Evolutionary conservation across 345 rosid species (phyloP), one percentile per base, ranked within the genome.

Genomic region (Stellera chamaejasme): DNA sequence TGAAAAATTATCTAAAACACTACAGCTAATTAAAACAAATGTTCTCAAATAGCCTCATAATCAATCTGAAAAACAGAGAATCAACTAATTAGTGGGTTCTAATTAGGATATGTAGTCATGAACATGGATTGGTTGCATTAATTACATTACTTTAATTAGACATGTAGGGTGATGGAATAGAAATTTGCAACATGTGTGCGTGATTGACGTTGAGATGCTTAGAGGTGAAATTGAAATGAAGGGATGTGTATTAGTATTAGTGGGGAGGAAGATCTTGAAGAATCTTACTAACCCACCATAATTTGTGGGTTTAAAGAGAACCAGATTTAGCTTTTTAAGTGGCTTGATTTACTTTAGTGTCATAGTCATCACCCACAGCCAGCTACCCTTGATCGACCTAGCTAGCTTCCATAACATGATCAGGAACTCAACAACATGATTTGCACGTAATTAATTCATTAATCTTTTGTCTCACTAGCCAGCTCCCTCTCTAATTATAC

Each of bases 171-270:
- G 41, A 46, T 15, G 63, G 23, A 19, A 67, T 50, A 58, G 63
- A 64, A 67, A 74, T 59, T 63, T 42, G 51, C 52, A 48, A 69
- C 70, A 66, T 70, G 74, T 66, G 76, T 68, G 89, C 93, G 86
- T 82, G 87, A 85, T 85, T 85, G 89, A 80, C 86, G 88, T 78
- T 70, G 75, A 79, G 70, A 72, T 69, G 46, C 7, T 32, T 32
- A 32, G 39, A 32, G 39, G 39, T 32, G 39, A 32, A 32, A 32
- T 4, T 19, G 8, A 32, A 32, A 32, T 4, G 8, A 32, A 32
- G 39, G 4, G 39, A 32, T 50, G 27, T 50, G 12, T 28, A 59
- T 68, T 69, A 52, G 69, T 19, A 19, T 77, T 71, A 69, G 45
- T 16, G 52, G 48, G 65, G 3, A 8, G 54, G 65, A 68, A 82